Evolutionary conservation across 1,284 basidiomycete species (phyloP).

Genomic region (Pulveroboletus sp.): DNA sequence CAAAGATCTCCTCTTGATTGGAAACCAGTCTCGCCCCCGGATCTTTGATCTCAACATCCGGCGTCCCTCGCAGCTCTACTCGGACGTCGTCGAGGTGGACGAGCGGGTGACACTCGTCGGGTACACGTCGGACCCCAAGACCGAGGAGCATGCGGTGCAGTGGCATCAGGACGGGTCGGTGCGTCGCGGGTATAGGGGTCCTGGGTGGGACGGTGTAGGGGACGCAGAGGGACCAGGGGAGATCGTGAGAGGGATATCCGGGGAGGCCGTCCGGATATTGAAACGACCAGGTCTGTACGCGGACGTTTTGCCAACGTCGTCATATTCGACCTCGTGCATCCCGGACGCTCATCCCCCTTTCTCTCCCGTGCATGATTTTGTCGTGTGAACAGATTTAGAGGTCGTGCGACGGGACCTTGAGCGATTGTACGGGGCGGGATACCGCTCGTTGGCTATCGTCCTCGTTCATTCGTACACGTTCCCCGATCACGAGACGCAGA

Average conservation of each 20-base stretch:
- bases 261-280: conserved; percentile 89
- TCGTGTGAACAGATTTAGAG: conserved; percentile 46
- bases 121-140: conserved; percentile 86
- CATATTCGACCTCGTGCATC: not conserved
- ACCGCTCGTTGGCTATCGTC: conserved; percentile 83
- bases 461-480: conserved; percentile 93
- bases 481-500: conserved; percentile 74
- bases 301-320: not conserved
- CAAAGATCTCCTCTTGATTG: conserved; percentile 87
- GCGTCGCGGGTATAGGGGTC: conserved; percentile 69
- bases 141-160: conserved; percentile 71
- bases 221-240: conserved; percentile 76
- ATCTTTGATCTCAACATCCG: conserved; percentile 89
- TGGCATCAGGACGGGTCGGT: conserved; percentile 75
- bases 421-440: conserved; percentile 73
- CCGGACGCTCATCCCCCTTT: conserved; percentile 1
- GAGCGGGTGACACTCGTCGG: conserved; percentile 95
- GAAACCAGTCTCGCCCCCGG: conserved; percentile 89
- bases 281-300: conserved; percentile 61
- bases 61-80: conserved; percentile 79
- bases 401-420: conserved; percentile 61
- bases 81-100: conserved; percentile 84
- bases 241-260: conserved; percentile 82
- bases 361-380: not conserved
- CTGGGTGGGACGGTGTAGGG: conserved; percentile 66